Base-by-base conservation (phyloP, 768 basidiomycete genomes). In the Pilatotrama ljubarskyi region DNA sequence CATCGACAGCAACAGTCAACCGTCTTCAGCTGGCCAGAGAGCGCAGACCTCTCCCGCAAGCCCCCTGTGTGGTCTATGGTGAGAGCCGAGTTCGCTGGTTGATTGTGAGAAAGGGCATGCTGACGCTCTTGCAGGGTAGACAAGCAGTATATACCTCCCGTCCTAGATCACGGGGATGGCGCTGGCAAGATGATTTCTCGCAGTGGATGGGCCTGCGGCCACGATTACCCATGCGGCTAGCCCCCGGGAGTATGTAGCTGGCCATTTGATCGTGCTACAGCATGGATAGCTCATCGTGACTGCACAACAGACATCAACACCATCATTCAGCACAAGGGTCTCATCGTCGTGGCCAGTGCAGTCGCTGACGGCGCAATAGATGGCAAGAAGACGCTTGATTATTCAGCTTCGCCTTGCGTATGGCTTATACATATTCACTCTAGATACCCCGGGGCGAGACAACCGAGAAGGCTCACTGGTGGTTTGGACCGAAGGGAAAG, bases 241-340 rank as follows among this genome's bases (percentile, higher is more conserved):
- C 52, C n/a, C 49, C 57, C 3, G 46, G 46, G 37, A 51, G 51
- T 59, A 13, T 18, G 55, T 50, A 20, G 2, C 26, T 50, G 11
- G 8, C 14, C 25, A 44, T 36, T 36, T n/a, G n/a, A 22, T 36
- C 24, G 6, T 17, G 5, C 43, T 3, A 6, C 11, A 5, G 20
- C n/a, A n/a, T 44, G 41, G 5, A 4, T n/a, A 32, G 26, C 8
- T 29, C 13, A 35, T 14, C 17, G 8, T 46, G 24, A 2, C 29
- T 32, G 10, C 25, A 20, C 13, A 3, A 4, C 42, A 84, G 86
- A 78, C 32, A 77, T 87, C 58, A 83, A 80, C 61, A 78, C 73
- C 38, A 77, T 87, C 22, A 71, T 80, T 15, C 86, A 88, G 59
- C 69, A 66, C 9, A 70, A 74, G 9, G 73, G 69, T 1, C 75